phyloP scores from a whole-genome alignment of 1,139 yeast species.

The Pneumocystis murina region DNA sequence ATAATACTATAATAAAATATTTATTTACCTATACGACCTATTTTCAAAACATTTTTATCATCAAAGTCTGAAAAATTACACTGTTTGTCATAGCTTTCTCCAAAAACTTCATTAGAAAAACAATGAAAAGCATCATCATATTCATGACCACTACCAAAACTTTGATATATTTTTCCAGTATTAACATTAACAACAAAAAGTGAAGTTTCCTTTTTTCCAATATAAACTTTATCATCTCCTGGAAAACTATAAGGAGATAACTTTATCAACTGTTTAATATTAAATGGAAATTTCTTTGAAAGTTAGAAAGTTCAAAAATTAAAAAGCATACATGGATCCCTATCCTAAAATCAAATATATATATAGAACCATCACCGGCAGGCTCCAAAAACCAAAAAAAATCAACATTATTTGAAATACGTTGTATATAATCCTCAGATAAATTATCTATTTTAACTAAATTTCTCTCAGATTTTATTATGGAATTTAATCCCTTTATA shows the following conservation, averaged over 20 bases:
- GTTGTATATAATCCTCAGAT: conserved; percentile 17
- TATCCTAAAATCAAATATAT: conserved; percentile 59
- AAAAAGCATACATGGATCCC: conserved; percentile 28
- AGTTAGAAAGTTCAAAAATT: background rate
- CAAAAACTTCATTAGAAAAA: conserved; percentile 18
- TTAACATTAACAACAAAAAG: conserved; percentile 58
- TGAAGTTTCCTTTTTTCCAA: conserved; percentile 69
- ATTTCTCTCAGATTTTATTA: conserved; percentile 23
- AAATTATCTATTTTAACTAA: conserved; percentile 13
- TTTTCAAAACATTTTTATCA: background rate
- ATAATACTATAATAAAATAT: conserved; percentile 19
- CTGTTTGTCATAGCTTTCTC: conserved; percentile 20
- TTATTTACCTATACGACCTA: background rate
- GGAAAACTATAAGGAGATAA: conserved; percentile 63
- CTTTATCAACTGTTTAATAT: conserved; percentile 60
- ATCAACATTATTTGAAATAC: conserved; percentile 20
- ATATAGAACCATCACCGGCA: conserved; percentile 68
- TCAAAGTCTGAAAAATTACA: conserved; percentile 5
- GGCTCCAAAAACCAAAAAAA: conserved; percentile 83
- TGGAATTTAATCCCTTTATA: conserved; percentile 33
- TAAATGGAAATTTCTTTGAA: conserved; percentile 64
- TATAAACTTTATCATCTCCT: conserved; percentile 79
- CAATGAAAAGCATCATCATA: conserved; percentile 3
- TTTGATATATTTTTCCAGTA: conserved; percentile 62
- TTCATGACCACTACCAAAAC: conserved; percentile 39